Conservation (phyloP, 148 eudicot genomes). For the Vaccinium darrowii region DNA sequence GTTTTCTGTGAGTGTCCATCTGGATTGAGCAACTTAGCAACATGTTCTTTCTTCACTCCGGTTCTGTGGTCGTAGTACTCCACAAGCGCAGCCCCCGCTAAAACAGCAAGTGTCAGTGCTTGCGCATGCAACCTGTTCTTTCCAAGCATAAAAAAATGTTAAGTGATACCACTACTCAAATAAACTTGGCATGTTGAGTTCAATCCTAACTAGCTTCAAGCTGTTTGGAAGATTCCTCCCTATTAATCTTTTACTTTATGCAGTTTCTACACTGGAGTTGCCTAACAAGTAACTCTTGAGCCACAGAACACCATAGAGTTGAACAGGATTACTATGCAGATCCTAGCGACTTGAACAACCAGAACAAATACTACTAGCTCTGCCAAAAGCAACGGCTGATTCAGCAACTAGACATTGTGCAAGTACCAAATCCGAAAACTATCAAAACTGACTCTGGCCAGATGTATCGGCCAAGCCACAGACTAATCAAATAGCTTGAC, state of each 20-base stretch:
- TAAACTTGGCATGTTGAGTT: neutral
- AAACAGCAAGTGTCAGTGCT: slow-evolving; percentile 43
- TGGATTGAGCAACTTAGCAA: slow-evolving; percentile 23
- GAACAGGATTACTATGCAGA: no score
- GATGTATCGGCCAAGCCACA: no score
- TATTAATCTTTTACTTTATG: no score
- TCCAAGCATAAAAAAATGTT: neutral
- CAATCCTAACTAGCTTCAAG: neutral
- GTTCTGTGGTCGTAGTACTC: slow-evolving; percentile 34
- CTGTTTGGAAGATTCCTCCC: neutral
- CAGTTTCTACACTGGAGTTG: no score
- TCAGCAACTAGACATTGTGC: no score
- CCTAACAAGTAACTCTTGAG: no score
- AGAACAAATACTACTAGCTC: no score
- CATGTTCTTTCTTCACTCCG: slow-evolving; percentile 33
- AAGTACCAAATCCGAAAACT: no score
- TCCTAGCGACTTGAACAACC: no score
- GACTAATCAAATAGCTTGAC: no score
- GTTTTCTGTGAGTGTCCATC: slow-evolving; percentile 12
- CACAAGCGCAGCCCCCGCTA: slow-evolving; percentile 37
- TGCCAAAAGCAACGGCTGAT: neutral
- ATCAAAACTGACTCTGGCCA: no score
- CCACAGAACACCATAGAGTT: no score
- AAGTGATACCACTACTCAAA: neutral
- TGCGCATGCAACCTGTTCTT: slow-evolving; percentile 44